A percentile compares a stretch with the other conserved stretches of the same genome.
Conservation (phyloP, 2,329 filamentous ascomycete species). For the Fusarium foetens region DNA sequence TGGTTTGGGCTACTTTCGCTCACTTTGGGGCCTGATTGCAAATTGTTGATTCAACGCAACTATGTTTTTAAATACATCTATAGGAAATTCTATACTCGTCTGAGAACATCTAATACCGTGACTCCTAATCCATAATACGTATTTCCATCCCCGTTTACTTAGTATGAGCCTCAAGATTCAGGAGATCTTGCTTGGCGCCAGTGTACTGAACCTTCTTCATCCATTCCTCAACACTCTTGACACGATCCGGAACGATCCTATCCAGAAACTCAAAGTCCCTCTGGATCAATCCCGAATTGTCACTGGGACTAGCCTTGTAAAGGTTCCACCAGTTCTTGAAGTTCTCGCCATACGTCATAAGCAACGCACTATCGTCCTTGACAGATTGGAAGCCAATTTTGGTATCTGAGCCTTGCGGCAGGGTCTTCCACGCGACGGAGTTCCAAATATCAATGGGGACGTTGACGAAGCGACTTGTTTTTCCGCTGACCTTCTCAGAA, state of each 20-base stretch:
- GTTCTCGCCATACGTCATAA: not conserved
- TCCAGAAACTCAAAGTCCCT: not conserved
- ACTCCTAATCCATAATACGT: not conserved
- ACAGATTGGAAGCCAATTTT: not conserved
- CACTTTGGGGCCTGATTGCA: not conserved
- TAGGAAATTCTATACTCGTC: not conserved
- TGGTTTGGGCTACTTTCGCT: not conserved
- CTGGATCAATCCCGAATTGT: not conserved
- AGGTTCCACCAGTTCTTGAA: not conserved
- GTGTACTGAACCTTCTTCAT: not conserved
- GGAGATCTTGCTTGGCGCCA: rapidly evolving
- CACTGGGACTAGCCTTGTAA: not conserved
- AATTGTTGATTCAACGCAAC: rapidly evolving
- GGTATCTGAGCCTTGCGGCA: rapidly evolving
- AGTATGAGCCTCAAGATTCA: not conserved
- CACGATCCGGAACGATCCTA: not conserved
- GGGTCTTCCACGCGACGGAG: not conserved
- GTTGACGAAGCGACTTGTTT: rapidly evolving
- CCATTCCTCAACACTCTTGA: not conserved
- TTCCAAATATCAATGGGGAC: not conserved
- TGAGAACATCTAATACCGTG: rapidly evolving
- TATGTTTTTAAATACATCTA: not conserved
- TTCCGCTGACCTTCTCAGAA: not conserved
- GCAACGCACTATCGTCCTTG: not conserved
- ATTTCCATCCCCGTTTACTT: not conserved